phyloP scores from a whole-genome alignment of 2,329 filamentous ascomycete species.

The Fusarium staphyleae region DNA sequence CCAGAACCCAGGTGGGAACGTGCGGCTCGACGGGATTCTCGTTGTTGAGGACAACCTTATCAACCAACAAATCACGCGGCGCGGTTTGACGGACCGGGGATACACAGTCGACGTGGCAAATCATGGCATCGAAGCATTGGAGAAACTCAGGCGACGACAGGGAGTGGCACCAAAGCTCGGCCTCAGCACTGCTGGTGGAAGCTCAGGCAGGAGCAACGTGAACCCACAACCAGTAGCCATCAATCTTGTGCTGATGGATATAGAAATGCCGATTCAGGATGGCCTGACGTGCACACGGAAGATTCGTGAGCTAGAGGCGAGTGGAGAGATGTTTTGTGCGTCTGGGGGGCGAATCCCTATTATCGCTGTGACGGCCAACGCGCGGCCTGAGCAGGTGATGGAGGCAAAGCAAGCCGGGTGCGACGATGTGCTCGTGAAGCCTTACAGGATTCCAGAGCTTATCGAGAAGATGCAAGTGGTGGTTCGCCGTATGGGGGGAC shows the following conservation, averaged over 20 bases:
- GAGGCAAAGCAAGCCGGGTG: conserved; percentile 60
- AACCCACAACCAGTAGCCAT: conserved; percentile 48
- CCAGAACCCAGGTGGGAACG: conserved; percentile 40
- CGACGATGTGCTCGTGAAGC: conserved; percentile 75
- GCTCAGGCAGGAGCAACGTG: conserved; percentile 21
- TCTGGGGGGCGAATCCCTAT: conserved; percentile 63
- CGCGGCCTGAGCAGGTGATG: conserved; percentile 65
- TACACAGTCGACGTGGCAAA: conserved; percentile 62
- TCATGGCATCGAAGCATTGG: conserved; percentile 63
- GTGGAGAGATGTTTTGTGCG: conserved; percentile 56
- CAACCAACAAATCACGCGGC: conserved; percentile 64
- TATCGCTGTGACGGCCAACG: conserved; percentile 73
- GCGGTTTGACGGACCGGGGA: conserved; percentile 58
- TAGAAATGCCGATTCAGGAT: conserved; percentile 79
- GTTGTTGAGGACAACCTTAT: conserved; percentile 68
- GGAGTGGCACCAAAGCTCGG: conserved; percentile 31
- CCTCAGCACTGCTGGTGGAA: conserved; percentile 1
- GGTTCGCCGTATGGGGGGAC: conserved; percentile 46
- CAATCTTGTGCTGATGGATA: conserved; percentile 75
- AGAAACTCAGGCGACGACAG: conserved; percentile 49
- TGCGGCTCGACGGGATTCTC: conserved; percentile 53
- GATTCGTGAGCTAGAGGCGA: conserved; percentile 67
- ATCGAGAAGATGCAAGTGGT: conserved; percentile 65
- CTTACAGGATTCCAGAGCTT: conserved; percentile 69
- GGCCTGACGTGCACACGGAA: conserved; percentile 70